A percentile compares a stretch with the other conserved stretches of the same genome.
These are phyloP conservation scores for Bigelowiella natans DNA, from an alignment of 78 protist genomes.

Conservation along the genomic window DNA sequence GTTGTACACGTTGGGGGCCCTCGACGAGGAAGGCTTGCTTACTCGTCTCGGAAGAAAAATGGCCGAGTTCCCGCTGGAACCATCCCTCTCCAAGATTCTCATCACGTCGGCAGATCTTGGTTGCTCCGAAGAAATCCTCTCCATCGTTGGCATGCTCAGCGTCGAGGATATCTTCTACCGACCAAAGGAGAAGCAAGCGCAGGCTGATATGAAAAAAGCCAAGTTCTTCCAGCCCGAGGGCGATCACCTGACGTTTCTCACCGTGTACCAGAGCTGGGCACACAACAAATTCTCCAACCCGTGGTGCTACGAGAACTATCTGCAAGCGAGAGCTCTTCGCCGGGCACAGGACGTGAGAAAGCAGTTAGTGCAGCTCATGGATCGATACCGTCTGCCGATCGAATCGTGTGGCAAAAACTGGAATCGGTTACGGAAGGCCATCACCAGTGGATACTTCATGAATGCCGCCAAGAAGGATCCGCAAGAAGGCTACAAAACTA, in stretches of 20 bases:
- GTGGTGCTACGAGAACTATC: slow-evolving; percentile 85
- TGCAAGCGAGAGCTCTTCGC: slow-evolving; percentile 80
- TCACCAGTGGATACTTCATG: slow-evolving; percentile 80
- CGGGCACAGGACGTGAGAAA: slow-evolving; percentile 87
- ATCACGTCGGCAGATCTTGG: slow-evolving; percentile 74
- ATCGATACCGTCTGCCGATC: slow-evolving; percentile 63
- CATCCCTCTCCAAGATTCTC: slow-evolving; percentile 81
- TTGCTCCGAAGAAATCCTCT: slow-evolving; percentile 88
- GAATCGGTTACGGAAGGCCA: slow-evolving; percentile 66
- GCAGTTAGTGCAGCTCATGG: slow-evolving; percentile 58
- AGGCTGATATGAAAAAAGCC: slow-evolving; percentile 82
- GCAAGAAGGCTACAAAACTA: slow-evolving; percentile 84
- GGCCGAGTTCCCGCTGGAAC: slow-evolving; percentile 98
- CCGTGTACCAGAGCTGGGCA: slow-evolving; percentile 89
- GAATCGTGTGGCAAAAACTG: slow-evolving; percentile 65
- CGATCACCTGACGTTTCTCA: slow-evolving; percentile 90
- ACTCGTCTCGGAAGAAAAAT: slow-evolving; percentile 89
- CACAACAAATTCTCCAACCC: slow-evolving; percentile 57
- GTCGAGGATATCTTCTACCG: slow-evolving; percentile 86
- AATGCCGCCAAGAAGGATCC: slow-evolving; percentile 94
- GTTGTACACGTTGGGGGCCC: slow-evolving; percentile 79
- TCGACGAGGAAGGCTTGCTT: slow-evolving; percentile 94
- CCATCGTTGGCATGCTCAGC: slow-evolving; percentile 89
- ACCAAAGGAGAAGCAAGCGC: slow-evolving; percentile 91
- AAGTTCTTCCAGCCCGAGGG: slow-evolving; percentile 89